Evolutionary conservation across 257 asterid species (phyloP), one percentile per base, ranked within the genome.

Genomic region (Nyctanthes arbortristis): DNA sequence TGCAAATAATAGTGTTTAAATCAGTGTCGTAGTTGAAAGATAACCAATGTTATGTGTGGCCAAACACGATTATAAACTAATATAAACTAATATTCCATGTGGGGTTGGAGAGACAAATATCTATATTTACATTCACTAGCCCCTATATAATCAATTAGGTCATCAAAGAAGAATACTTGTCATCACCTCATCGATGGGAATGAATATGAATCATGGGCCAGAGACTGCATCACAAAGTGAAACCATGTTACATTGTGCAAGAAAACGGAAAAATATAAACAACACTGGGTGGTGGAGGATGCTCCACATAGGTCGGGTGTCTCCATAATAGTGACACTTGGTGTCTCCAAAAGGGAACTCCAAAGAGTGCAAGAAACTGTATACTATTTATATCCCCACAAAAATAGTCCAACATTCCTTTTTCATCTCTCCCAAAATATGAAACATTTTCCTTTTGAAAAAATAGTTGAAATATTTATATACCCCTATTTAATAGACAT

Each of bases 201-300:
- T 40, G 93, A 84, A 74, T 83, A 84, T 14, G 88, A 66, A 77
- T 89, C 96, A 68, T 89, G 96, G 61, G 96, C 96, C 74, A 89
- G 84, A 52, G 93, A 84, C 96, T 89, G 88, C 89, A 85, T 49
- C 75, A 72, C 36, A 43, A 68, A n/a, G 52, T 33, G 2, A 34
- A 45, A 68, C 33, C 61, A 30, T 14, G 60, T 79, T 63, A 82
- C 67, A 60, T 24, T 40, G 12, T 54, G 22, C 28, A 13, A n/a
- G 22, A 29, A 29, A 27, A 22, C 20, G 33, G 35, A 61, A 65
- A 18, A 72, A n/a, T n/a, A n/a, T n/a, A n/a, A 52, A 29, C 35
- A 36, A 24, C 30, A 0, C 20, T 10, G 2, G 40, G 14, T 10
- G 20, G 9, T 24, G 14, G 10, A 25, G 8, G 14, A 27, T n/a